phyloP scores from a whole-genome alignment of 1,284 basidiomycete species.

The Microstroma glucosiphilum region DNA sequence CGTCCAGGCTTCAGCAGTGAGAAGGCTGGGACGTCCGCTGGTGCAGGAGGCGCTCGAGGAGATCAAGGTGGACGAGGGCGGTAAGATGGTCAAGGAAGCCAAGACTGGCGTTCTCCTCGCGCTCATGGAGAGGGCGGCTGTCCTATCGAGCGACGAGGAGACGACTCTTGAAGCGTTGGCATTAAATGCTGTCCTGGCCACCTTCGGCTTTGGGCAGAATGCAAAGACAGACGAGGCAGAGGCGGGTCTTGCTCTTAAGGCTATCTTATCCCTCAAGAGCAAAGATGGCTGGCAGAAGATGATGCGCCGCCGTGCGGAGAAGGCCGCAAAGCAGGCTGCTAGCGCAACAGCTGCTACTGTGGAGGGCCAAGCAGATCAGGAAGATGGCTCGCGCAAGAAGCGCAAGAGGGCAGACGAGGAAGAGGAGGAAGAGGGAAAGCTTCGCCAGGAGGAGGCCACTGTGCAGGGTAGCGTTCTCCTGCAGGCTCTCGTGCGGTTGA shows the following conservation, averaged over 20 bases:
- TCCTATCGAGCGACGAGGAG: neutral
- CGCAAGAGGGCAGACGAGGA: neutral
- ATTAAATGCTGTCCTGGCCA: neutral
- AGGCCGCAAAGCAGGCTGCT: neutral
- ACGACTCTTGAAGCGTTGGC: neutral
- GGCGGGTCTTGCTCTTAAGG: neutral
- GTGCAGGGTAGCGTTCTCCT: slow-evolving; percentile 42
- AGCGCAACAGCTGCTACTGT: neutral
- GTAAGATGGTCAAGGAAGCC: slow-evolving; percentile 18
- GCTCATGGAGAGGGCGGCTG: slow-evolving; percentile 6
- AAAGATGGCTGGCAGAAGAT: slow-evolving; percentile 3
- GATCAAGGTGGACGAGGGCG: slow-evolving; percentile 14
- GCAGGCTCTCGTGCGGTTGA: slow-evolving; percentile 31
- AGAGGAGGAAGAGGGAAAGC: neutral
- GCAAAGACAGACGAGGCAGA: slow-evolving; percentile 1
- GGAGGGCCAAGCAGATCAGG: neutral
- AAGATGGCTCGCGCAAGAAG: neutral
- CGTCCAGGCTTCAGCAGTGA: slow-evolving; percentile 30
- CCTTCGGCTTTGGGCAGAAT: neutral
- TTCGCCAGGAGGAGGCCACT: slow-evolving; percentile 14
- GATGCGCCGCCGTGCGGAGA: slow-evolving; percentile 5
- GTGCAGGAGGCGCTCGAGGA: slow-evolving; percentile 9
- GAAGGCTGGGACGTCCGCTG: slow-evolving; percentile 1
- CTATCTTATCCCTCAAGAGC: slow-evolving; percentile 5
- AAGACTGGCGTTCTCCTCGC: slow-evolving; percentile 12